Conservation (phyloP, 2,329 filamentous ascomycete species). For the Helicocarpus griseus region DNA sequence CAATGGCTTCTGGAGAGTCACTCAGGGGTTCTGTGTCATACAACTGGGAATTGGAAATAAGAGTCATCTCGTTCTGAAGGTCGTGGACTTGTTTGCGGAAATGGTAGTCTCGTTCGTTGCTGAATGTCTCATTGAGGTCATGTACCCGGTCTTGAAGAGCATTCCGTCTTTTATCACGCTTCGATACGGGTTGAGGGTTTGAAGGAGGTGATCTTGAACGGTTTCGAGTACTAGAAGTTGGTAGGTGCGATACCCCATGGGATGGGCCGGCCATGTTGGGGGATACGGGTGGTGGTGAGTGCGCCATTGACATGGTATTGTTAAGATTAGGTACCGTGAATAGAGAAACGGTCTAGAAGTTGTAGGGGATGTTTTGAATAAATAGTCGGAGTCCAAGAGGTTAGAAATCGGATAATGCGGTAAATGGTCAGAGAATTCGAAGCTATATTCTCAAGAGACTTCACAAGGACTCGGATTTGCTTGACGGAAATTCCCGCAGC, state of each 20-base stretch:
- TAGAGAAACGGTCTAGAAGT: not conserved
- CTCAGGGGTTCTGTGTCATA: conserved; percentile 63
- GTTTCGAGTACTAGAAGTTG: conserved; percentile 2
- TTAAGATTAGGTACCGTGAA: not conserved
- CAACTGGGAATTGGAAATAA: conserved; percentile 76
- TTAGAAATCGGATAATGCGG: not conserved
- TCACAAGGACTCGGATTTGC: not conserved
- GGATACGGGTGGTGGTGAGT: conserved; percentile 8
- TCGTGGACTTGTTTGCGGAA: conserved; percentile 86
- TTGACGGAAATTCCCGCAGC: not conserved
- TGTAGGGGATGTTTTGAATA: not conserved
- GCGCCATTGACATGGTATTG: conserved; percentile 7
- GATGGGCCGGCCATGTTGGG: conserved; percentile 7
- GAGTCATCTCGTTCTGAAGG: conserved; percentile 80
- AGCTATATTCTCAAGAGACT: not conserved
- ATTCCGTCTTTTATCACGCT: conserved; percentile 83
- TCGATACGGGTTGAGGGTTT: conserved; percentile 46
- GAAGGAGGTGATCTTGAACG: conserved; percentile 4
- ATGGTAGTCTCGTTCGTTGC: conserved; percentile 67
- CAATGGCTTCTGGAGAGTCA: conserved; percentile 56
- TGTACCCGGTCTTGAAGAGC: conserved; percentile 70
- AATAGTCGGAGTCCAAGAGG: not conserved
- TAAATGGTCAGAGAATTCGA: not conserved
- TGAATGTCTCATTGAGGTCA: conserved; percentile 66
- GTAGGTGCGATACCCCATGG: not conserved